Evolutionary conservation across 192 early-diverging fungal species (phyloP).

Genomic region (Nowakowskiella sp.): DNA sequence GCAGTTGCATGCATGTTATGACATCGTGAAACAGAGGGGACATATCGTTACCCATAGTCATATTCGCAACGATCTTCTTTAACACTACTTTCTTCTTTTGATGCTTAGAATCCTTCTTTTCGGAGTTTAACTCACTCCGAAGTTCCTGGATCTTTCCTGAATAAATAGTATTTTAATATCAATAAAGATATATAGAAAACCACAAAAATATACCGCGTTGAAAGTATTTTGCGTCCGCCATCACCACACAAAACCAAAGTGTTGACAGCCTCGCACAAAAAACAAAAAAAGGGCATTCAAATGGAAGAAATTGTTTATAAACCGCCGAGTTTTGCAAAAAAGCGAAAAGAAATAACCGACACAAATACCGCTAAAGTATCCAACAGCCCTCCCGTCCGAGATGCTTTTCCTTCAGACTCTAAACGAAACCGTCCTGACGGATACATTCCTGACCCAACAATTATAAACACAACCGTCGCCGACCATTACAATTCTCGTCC

Average conservation of each 20-base stretch:
- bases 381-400: too few relatives aligned
- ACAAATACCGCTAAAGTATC: too few relatives aligned
- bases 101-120: constrained; percentile 72
- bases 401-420: too few relatives aligned
- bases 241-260: constrained; percentile 12
- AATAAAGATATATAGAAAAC: not conserved
- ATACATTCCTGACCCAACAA: too few relatives aligned
- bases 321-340: too few relatives aligned
- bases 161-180: constrained; percentile 2
- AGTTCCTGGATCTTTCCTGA: constrained; percentile 87
- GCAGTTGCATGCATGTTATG: constrained; percentile 82
- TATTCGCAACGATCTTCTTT: constrained; percentile 97
- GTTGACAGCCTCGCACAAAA: not conserved
- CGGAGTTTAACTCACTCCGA: constrained; percentile 71
- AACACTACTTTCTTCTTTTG: constrained; percentile 73
- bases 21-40: constrained; percentile 87
- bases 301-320: too few relatives aligned
- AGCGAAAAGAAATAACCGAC: too few relatives aligned
- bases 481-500: constrained; percentile 80
- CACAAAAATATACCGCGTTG: constrained; percentile 48
- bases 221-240: constrained; percentile 75
- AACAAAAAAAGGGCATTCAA: too few relatives aligned
- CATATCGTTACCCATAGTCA: constrained; percentile 99
- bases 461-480: too few relatives aligned
- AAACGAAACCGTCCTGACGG: too few relatives aligned